Percentiles rank a stretch among this genome's conserved stretches.
Evolutionary conservation across 345 rosid species (phyloP).

Genomic region (Brassica cretica): DNA sequence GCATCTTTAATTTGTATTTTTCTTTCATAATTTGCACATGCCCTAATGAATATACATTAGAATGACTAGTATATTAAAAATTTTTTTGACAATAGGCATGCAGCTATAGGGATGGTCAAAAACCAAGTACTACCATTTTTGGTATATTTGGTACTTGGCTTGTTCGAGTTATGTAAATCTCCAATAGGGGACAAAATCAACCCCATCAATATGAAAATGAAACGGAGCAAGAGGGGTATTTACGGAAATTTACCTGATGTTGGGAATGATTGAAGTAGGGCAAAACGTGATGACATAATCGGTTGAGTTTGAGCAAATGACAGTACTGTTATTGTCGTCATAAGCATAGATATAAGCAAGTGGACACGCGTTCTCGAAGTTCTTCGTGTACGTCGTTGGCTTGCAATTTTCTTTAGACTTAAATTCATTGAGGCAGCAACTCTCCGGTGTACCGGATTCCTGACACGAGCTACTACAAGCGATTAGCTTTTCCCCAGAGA

Average conservation of each 20-base stretch:
- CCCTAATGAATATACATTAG: too few species aligned
- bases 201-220: too few species aligned
- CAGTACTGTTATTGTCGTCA: not conserved
- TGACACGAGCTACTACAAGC: not conserved
- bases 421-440: not conserved
- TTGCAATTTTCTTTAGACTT: not conserved
- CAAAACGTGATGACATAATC: not conserved
- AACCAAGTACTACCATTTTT: too few species aligned
- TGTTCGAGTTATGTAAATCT: too few species aligned
- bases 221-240: too few species aligned
- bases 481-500: not conserved
- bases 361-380: not conserved
- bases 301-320: not conserved
- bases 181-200: too few species aligned
- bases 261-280: not conserved
- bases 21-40: too few species aligned
- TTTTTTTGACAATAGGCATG: too few species aligned
- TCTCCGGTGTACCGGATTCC: not conserved
- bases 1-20: too few species aligned
- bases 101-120: too few species aligned
- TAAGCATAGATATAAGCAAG: not conserved
- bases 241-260: not conserved
- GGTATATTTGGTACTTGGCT: too few species aligned
- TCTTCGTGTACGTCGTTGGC: not conserved
- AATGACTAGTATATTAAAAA: too few species aligned